Evolutionary conservation across 108 stramenopile species (phyloP), one percentile per base, ranked within the genome.

Genomic region (Nitzschia sp.): DNA sequence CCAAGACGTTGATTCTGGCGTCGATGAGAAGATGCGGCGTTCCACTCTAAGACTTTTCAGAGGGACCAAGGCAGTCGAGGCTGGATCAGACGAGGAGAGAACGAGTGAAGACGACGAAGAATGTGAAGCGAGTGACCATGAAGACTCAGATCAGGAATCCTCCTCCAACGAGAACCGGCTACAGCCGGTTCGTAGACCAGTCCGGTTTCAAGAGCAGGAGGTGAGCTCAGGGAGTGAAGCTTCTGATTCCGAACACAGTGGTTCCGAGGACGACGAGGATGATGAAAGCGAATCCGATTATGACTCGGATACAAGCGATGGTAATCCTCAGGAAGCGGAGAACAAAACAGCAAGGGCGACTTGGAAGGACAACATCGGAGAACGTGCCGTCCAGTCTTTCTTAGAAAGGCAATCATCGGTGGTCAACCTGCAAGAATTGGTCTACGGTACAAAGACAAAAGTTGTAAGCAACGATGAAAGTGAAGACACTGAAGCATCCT

Each of bases 21-120:
- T 97, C 18, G 96, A 97, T 70, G 90, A 93, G 54, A 86, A 90
- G 68, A 90, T 95, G 93, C 66, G 82, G 21, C 79, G 86, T 36
- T 86, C 95, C 5, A 68, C 84, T 25, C 75, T 97, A 4, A 75
- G 85, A 13, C 80, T 97, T 2, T 97, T 97, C 82, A 88, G 89
- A 66, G 86, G 87, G 18, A 83, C 84, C 60, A 79, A 77, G 36
- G 90, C 85, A 11, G 77, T 92, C 23, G 48, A 38, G 55, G 92
- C 89, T 26, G 90, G 81, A 25, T 78, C 75, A 2, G 79, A 82
- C 27, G 79, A 73, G 23, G 80, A 75, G 1, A 64, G 60, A 18
- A 82, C 70, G 26, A 68, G 57, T 60, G 78, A 74, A 9, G 75
- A 35, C 27, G 80, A 77, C 8, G 76, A 66, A 25, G 77, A 74